Evolutionary conservation across 2,329 filamentous ascomycete genomes (phyloP).

Genomic region (Teratosphaeria zuluensis): DNA sequence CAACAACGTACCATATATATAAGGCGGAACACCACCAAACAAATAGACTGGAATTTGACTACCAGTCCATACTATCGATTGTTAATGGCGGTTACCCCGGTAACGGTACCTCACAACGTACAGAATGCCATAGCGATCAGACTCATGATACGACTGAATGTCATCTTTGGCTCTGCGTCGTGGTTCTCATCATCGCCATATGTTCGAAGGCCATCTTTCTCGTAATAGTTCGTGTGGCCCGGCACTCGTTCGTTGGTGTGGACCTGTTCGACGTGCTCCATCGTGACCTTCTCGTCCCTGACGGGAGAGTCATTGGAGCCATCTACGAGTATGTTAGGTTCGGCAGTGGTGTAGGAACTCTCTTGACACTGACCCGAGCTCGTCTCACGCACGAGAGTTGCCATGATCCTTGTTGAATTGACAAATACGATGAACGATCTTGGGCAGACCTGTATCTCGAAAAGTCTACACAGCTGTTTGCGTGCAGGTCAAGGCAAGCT

Average conservation of each 20-base stretch:
- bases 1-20: conserved; percentile 37
- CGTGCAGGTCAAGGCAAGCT: not conserved
- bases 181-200: conserved; percentile 40
- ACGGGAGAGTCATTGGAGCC: not conserved
- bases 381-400: not conserved
- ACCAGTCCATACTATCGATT: conserved; percentile 42
- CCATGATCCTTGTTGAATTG: not conserved
- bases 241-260: conserved; percentile 29
- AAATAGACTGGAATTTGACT: conserved; percentile 49
- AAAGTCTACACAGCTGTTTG: too few species aligned
- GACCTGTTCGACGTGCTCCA: conserved; percentile 25
- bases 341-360: not conserved
- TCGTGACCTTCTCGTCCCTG: conserved; percentile 7
- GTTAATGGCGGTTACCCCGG: conserved; percentile 1
- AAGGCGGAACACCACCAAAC: conserved; percentile 30
- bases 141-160: conserved; percentile 43
- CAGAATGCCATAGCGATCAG: conserved; percentile 48
- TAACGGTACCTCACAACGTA: conserved; percentile 2
- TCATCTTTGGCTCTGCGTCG: conserved; percentile 33
- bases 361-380: not conserved
- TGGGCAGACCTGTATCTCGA: not conserved
- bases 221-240: conserved; percentile 34
- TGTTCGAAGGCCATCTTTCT: conserved; percentile 37
- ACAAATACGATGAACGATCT: not conserved
- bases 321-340: not conserved